Base-by-base conservation (phyloP, 2,329 filamentous ascomycete genomes). In the Phaeosphaeriaceae sp. region DNA sequence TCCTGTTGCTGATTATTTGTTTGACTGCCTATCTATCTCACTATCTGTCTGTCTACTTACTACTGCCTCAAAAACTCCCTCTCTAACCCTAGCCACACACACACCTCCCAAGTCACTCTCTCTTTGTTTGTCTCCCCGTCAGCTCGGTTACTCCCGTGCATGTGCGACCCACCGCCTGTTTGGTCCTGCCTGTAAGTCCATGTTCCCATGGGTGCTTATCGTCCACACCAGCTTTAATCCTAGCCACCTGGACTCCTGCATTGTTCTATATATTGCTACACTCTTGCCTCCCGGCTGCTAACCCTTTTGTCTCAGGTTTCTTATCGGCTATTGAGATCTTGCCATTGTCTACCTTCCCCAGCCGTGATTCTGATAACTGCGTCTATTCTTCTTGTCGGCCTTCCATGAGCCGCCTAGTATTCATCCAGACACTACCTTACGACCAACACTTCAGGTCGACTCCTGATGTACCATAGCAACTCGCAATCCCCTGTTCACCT, bases 401-500 rank as follows among this genome's bases (percentile, higher is more conserved):
- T 67, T 70, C 66, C 61, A 73, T 73, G 70, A 66, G 64, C 66
- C 60, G 46, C 50, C 54, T 52, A 54, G 54, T 52, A 46, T 42
- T 47, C 50, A 20, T 35, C 39, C 61, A 61, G 54, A 58, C 62
- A 51, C 54, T 54, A 54, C 54, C 54, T 56, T 38, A 64, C 58
- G 61, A 67, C 62, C 63, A 60, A 42, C 47, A 46, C 48, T 39
- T 39, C 42, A 54, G 66, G 69, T 67, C 64, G 59, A 60, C 60
- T 62, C 59, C 64, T 64, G 54, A 73, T 73, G 70, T 73, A 71
- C 67, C 65, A 64, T 67, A 72, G 58, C 60, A 70, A 60, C 46
- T 57, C 56, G 28, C 64, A 68, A 42, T 48, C 58, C 40, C 60
- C 63, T 26, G 60, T 64, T 55, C 59, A 66, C 56, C 62, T 63